Percentiles rank a stretch among this genome's conserved stretches.
These are phyloP conservation scores for Thelonectria blattea DNA, from an alignment of 2,329 filamentous ascomycete species.

Conservation along the genomic window DNA sequence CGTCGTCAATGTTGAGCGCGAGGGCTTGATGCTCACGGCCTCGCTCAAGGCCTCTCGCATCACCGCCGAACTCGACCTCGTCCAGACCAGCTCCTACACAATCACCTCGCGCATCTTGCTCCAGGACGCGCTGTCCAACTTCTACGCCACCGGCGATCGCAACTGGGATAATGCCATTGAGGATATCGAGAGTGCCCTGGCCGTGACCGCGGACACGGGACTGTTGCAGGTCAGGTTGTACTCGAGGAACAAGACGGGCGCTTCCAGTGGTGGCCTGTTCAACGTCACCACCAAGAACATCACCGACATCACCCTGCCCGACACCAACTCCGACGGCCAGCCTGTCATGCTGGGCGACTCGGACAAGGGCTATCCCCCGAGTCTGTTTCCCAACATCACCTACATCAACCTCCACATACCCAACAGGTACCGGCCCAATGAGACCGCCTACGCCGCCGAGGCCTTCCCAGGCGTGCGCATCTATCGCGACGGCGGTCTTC, in stretches of 20 bases:
- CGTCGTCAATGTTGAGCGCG: slow-evolving; percentile 58
- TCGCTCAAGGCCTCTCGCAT: slow-evolving; percentile 87
- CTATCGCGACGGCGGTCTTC: slow-evolving; percentile 61
- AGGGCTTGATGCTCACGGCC: slow-evolving; percentile 76
- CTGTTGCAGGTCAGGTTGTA: slow-evolving; percentile 78
- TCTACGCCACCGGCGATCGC: slow-evolving; percentile 53
- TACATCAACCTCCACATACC: slow-evolving; percentile 56
- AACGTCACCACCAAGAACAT: slow-evolving; percentile 64
- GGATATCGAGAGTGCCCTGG: slow-evolving; percentile 77
- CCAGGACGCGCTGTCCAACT: slow-evolving; percentile 58
- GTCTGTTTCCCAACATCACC: slow-evolving; percentile 80
- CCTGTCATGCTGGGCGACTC: slow-evolving; percentile 66
- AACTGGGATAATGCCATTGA: slow-evolving; percentile 66
- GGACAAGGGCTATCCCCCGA: slow-evolving; percentile 70
- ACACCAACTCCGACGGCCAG: slow-evolving; percentile 61
- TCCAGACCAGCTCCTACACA: slow-evolving; percentile 75
- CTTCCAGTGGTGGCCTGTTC: slow-evolving; percentile 59
- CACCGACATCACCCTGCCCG: slow-evolving; percentile 66
- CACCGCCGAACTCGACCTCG: slow-evolving; percentile 76
- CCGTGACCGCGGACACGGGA: slow-evolving; percentile 60
- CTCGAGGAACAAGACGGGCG: slow-evolving; percentile 68
- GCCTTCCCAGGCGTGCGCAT: slow-evolving; percentile 59
- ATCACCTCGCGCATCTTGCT: slow-evolving; percentile 71
- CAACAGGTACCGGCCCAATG: slow-evolving; percentile 49
- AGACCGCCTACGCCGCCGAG: slow-evolving; percentile 52